Evolutionary conservation across 495 filamentous ascomycete species (phyloP), one percentile per base, ranked within the genome.

Genomic region (Pseudotulostoma volvatum): DNA sequence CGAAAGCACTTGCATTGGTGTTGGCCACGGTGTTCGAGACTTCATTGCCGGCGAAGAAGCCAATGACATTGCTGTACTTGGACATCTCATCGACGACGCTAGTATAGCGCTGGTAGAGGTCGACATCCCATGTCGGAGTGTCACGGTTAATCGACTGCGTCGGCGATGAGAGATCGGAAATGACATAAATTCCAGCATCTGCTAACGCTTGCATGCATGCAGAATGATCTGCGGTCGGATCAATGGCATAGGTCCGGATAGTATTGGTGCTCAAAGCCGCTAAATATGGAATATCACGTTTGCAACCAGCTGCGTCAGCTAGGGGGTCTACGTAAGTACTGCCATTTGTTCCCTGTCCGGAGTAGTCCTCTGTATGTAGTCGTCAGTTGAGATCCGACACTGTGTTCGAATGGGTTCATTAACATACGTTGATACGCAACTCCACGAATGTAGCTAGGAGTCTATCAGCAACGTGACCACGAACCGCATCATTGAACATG

Each of bases 31-130:
- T 70, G 66, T 96, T 95, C 47, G 84, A 81, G 40, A 96, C 87
- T 59, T 97, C 90, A 56, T 97, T 96, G 37, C 90, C 90, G 18
- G 87, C 82, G 56, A 96, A 95, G 73, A 95, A 97, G 43, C 90
- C 90, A 36, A 97, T 70, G 32, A 77, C 73, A 57, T 97, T 97
- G 57, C 66, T 73, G 60, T 93, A 95, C 43, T 77, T 62, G 33
- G 68, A 61, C 39, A 97, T 59, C 33, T 72, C 70, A 51, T 97
- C 86, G 31, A 97, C 65, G 19, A 97, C 90, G 9, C 48, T 59
- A 43, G 80, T 84, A 64, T 97, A 97, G 30, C 81, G 76, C 3
- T 66, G 55, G 57, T 77, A 92, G 39, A 95, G 65, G 1, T 67
- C 64, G 34, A 75, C 70, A 39, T 80, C 73, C 90, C 90, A 96